A percentile compares a stretch with the other conserved stretches of the same genome.
Evolutionary conservation across 2,329 filamentous ascomycete species (phyloP).

Genomic region (Botrytis aclada): DNA sequence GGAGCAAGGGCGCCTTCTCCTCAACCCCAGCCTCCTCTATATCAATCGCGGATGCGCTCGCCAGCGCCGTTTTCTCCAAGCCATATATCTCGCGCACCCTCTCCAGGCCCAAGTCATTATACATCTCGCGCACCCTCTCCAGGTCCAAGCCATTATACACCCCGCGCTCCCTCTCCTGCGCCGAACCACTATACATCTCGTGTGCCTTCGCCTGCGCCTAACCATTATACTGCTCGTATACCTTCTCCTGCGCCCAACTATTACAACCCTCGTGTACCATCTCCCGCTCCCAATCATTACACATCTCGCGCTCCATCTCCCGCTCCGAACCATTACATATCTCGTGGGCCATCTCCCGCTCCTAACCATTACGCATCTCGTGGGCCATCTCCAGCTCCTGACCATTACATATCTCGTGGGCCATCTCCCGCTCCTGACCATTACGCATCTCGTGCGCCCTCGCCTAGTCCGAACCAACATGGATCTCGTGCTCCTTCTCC

Average conservation of each 20-base stretch:
- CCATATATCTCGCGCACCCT: conserved; percentile 10
- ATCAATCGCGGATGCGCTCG: conserved; percentile 41
- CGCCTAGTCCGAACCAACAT: conserved; percentile 35
- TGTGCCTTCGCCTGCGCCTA: conserved; percentile 28
- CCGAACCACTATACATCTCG: conserved; percentile 37
- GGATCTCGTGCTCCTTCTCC: conserved; percentile 40
- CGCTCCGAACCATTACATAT: neutral
- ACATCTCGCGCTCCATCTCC: neutral
- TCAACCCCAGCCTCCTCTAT: conserved; percentile 31
- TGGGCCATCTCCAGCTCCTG: neutral
- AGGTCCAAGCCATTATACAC: conserved; percentile 37
- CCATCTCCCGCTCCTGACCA: conserved; percentile 30
- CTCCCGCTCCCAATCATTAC: conserved; percentile 8
- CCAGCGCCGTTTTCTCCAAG: conserved; percentile 36
- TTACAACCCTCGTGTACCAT: neutral
- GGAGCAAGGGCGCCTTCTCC: conserved; percentile 33
- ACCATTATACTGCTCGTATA: neutral
- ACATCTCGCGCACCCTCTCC: neutral
- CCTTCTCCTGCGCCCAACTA: neutral
- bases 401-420: neutral
- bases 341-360: neutral
- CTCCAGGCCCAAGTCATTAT: conserved; percentile 6
- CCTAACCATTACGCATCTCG: neutral
- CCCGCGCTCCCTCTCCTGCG: conserved; percentile 36
- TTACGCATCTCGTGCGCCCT: conserved; percentile 35